phyloP scores from a whole-genome alignment of 371 early-diverging fungal species.

The Apophysomyces elegans region DNA sequence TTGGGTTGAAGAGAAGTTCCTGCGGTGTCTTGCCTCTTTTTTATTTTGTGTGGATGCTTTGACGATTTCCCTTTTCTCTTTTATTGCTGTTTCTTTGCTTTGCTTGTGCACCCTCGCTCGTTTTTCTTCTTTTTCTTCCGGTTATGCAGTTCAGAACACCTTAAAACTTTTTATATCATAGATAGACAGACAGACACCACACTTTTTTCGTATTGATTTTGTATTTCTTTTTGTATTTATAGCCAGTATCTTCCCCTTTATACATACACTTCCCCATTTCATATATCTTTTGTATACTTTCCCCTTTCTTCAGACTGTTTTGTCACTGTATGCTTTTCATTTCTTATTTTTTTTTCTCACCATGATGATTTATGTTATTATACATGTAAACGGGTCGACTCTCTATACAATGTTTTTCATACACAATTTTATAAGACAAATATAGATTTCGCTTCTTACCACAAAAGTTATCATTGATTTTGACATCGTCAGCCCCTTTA shows the following conservation, averaged over 20 bases:
- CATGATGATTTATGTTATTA: slow-evolving; percentile 10
- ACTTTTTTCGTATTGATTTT: not conserved
- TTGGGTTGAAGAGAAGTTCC: slow-evolving; percentile 31
- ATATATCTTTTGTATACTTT: slow-evolving; percentile 4
- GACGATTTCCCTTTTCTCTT: slow-evolving; percentile 6
- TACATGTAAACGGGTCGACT: slow-evolving; percentile 11
- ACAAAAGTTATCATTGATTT: not conserved
- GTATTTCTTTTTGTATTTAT: slow-evolving; percentile 12
- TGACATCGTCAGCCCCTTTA: not conserved
- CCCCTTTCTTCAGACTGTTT: not conserved
- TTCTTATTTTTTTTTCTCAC: slow-evolving; percentile 11
- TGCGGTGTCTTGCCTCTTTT: not conserved
- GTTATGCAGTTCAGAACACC: slow-evolving; percentile 5
- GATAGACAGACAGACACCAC: not conserved
- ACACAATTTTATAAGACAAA: slow-evolving; percentile 7
- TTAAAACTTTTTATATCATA: not conserved
- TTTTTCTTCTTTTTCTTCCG: not conserved
- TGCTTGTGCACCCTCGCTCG: slow-evolving; percentile 1
- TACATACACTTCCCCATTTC: not conserved
- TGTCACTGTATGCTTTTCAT: slow-evolving; percentile 10
- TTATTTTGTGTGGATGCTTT: not conserved
- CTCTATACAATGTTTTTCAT: not conserved
- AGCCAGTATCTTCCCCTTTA: not conserved
- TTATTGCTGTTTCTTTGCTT: not conserved
- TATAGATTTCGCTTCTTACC: not conserved